Base-by-base conservation (phyloP, 495 filamentous ascomycete genomes). In the Lasiosphaeria ovina region DNA sequence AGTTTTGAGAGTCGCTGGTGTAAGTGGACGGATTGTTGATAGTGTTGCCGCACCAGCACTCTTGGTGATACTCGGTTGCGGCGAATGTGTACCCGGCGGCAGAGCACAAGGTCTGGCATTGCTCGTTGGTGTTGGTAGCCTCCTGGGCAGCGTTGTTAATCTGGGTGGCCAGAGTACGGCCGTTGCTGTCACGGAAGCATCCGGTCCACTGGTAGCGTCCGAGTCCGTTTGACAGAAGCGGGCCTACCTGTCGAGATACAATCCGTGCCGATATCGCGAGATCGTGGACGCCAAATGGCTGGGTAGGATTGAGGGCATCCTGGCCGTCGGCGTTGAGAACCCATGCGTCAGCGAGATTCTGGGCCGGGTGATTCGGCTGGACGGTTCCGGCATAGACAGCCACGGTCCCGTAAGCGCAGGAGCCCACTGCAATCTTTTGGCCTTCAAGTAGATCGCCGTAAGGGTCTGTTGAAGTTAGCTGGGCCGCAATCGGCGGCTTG, bases 381-480 rank as follows among this genome's bases (percentile, higher is more conserved):
- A 70, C 66, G 35, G 78, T 77, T 7, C 77, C 74, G 0, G 78
- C 78, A 16, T 76, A 73, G 54, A 78, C 80, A 51, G 70, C 79
- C 1, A 82, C 65, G 3, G 68, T 72, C 1, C 76, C 78, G 12
- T 72, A 74, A 6, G 69, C 72, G 9, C 67, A 78, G 33, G 75
- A 56, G 12, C 77, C 77, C 4, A 75, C 66, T 2, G 66, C 67
- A 35, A 83, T 62, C n/a, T 65, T 68, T 9, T 78, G 77, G 3
- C 80, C 80, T 66, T 83, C 80, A 11, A 73, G 78, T 3, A 83
- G 67, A 62, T 83, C 79, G 35, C 79, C 74, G 6, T 72, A 66
- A 55, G 57, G 68, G 61, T 35, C 71, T 70, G 33, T 69, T 68
- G 58, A 77, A 69, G 45, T 80, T 72, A 54, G 72, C 71, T 35